Percentiles rank a stretch among this genome's conserved stretches.
Evolutionary conservation across 306 rosid genomes (phyloP).

Genomic region (Medicago lupulina): DNA sequence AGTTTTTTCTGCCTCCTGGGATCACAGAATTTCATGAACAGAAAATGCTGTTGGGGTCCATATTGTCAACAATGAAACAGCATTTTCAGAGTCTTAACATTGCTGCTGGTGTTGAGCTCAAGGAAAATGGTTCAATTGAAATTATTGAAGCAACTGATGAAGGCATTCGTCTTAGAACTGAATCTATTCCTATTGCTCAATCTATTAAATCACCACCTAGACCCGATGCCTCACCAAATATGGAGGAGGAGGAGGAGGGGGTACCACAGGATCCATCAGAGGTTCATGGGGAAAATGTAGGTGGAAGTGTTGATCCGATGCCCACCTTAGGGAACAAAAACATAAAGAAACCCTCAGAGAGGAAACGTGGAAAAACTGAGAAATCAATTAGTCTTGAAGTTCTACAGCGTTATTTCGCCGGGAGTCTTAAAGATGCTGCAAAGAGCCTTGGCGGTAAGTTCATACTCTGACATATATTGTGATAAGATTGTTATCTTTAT

Average conservation of each 20-base stretch:
- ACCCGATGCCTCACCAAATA: constrained; percentile 48
- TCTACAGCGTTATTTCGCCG: constrained; percentile 85
- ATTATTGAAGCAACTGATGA: constrained; percentile 62
- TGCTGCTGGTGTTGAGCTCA: constrained; percentile 77
- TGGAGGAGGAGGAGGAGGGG: constrained; percentile 56
- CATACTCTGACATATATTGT: constrained; percentile 9
- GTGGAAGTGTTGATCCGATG: constrained; percentile 45
- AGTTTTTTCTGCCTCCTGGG: constrained; percentile 82
- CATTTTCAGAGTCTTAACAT: constrained; percentile 82
- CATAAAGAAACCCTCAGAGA: constrained; percentile 64
- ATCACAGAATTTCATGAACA: constrained; percentile 64
- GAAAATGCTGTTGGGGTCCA: constrained; percentile 65
- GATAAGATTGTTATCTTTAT: constrained; percentile 22
- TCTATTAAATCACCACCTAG: constrained; percentile 47
- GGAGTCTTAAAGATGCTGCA: constrained; percentile 99
- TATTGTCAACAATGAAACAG: constrained; percentile 75
- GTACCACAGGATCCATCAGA: constrained; percentile 48
- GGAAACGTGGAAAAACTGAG: constrained; percentile 94
- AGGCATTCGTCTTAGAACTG: constrained; percentile 58
- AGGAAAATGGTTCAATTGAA: constrained; percentile 65
- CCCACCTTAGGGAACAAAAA: constrained; percentile 56
- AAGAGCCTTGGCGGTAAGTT: constrained; percentile 93
- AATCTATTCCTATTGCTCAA: constrained; percentile 54
- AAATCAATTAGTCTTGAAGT: constrained; percentile 92
- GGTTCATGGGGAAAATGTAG: constrained; percentile 39